Evolutionary conservation across 441 rosid species (phyloP).

Genomic region (Erodium texanum): DNA sequence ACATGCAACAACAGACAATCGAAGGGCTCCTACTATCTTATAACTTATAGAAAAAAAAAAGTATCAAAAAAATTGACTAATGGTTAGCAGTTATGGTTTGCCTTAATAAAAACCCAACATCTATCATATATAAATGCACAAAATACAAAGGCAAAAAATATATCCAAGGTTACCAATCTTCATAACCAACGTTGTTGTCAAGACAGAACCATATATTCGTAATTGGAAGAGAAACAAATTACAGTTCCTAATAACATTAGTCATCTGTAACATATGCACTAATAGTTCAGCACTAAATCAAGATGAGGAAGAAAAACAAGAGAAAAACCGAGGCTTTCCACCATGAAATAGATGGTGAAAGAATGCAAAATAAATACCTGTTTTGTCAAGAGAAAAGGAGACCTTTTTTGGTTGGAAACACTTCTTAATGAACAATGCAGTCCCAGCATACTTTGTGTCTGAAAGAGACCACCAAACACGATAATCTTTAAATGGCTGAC

Average conservation of each 20-base stretch:
- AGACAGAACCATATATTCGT: not conserved
- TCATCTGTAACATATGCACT: not conserved
- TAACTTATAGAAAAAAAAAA: not conserved
- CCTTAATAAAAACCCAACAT: not conserved
- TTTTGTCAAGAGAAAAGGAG: constrained; percentile 59
- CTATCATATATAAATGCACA: not conserved
- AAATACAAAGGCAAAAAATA: not conserved
- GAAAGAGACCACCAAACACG: constrained; percentile 93
- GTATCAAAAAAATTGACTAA: not conserved
- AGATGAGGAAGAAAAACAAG: not conserved
- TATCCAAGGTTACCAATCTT: not conserved
- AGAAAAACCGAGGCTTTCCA: not conserved
- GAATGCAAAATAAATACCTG: constrained; percentile 38
- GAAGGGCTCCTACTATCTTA: not conserved
- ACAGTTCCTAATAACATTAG: not conserved
- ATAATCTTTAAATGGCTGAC: constrained; percentile 66
- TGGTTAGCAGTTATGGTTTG: not conserved
- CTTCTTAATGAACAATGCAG: constrained; percentile 80
- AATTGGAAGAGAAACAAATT: not conserved
- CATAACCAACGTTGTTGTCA: not conserved
- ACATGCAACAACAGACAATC: not conserved
- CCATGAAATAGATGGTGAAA: constrained; percentile 3
- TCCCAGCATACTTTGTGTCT: constrained; percentile 94
- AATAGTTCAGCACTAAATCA: not conserved
- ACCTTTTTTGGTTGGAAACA: constrained; percentile 57